Conservation (phyloP, 2,329 filamentous ascomycete species). For the Diaporthe amygdali region DNA sequence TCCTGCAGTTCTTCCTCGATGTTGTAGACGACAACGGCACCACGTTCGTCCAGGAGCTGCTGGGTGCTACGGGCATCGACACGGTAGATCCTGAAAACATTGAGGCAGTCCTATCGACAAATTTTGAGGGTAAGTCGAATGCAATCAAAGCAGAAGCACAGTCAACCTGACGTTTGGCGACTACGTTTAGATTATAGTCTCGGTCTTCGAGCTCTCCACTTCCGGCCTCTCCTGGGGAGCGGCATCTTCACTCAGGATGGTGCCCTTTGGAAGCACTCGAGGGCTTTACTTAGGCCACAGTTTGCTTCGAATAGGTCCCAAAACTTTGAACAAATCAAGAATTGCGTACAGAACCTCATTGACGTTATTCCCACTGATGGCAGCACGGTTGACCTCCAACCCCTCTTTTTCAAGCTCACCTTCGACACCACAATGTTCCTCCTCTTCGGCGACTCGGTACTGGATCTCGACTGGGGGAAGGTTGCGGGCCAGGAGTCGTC, state of each 20-base stretch:
- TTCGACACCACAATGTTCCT: constrained; percentile 18
- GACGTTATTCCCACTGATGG: not conserved
- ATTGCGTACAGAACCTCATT: constrained; percentile 4
- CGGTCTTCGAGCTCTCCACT: not conserved
- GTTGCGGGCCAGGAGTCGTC: constrained; percentile 8
- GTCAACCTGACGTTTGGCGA: not conserved
- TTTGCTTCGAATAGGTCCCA: constrained; percentile 26
- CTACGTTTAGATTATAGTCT: not conserved
- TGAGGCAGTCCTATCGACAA: constrained; percentile 9
- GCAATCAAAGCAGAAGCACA: too few species aligned
- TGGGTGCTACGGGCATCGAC: not conserved
- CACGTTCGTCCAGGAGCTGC: not conserved
- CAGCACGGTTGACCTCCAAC: constrained; percentile 14
- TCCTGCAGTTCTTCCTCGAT: constrained; percentile 6
- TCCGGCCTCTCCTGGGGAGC: constrained; percentile 37
- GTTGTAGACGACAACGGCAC: constrained; percentile 6
- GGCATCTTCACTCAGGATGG: constrained; percentile 43
- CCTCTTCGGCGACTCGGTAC: constrained; percentile 10
- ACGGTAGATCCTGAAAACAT: constrained; percentile 17
- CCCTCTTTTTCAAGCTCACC: constrained; percentile 17
- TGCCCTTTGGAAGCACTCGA: constrained; percentile 38
- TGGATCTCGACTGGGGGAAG: not conserved
- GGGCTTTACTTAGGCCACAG: constrained; percentile 38
- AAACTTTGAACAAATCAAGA: constrained; percentile 7
- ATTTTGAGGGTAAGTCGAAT: not conserved